Base-by-base conservation (phyloP, 1,284 basidiomycete genomes). In the Earliella scabrosa region DNA sequence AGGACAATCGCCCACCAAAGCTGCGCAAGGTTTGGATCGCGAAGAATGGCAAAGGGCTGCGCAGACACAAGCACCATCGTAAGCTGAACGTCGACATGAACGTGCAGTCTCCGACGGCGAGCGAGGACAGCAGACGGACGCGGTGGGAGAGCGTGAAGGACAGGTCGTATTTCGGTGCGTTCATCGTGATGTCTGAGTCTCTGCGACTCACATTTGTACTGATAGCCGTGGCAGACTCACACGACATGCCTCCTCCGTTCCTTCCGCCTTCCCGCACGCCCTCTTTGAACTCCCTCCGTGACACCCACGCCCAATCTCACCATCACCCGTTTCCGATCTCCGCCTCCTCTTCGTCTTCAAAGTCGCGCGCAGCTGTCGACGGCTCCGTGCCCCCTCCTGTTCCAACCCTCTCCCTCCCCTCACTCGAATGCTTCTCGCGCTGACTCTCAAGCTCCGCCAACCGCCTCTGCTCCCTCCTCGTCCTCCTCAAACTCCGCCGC, bases 1-100 rank as follows among this genome's bases (percentile, higher is more conserved):
- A 85, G 60, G 75, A 76, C 9, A 71, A 70, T 50, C 74, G 88
- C 66, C 87, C 86, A 3, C 86, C 86, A 6, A 84, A 83, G 69
- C 79, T 89, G 80, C 76, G 87, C 35, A 88, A 85, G 65, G 66
- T 71, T 32, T 85, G 79, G 80, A 72, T 75, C 16, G 71, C 70
- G 27, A 63, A 67, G 45, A 69, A 63, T 24, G 57, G 60, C 16
- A 71, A 74, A 39, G 66, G 63, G n/a, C 54, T 73, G 43, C 65
- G 64, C 10, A 63, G 68, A 39, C 52, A 39, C 14, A 41, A 27
- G 21, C 24, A 21, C 7, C 41, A 20, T 29, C 50, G 43, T 24
- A 43, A 52, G 1, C 27, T 29, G 23, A n/a, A 29, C 7, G 23
- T 16, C 13, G 40, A 24, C 20, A 45, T 45, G 35, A 35, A 48